Percentiles rank a stretch among this genome's conserved stretches.
These are phyloP conservation scores for Suillus hirtellus DNA, from an alignment of 768 basidiomycete genomes.

Conservation along the genomic window DNA sequence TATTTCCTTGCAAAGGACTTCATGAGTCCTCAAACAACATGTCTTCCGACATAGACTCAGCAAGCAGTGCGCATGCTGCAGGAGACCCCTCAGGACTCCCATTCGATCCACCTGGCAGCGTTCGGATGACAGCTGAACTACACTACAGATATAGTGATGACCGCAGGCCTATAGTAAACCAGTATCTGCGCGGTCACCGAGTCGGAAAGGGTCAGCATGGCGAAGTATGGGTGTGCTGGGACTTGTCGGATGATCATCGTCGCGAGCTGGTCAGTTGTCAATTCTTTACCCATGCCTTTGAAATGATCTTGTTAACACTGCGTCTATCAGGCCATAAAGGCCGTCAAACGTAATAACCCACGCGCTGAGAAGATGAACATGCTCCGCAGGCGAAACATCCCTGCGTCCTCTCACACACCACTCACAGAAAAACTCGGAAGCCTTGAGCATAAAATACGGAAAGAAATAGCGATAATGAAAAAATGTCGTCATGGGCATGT, in stretches of 20 bases:
- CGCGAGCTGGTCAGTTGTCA: conserved; percentile 45
- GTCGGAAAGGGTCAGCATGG: conserved; percentile 92
- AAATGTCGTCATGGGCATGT: conserved; percentile 90
- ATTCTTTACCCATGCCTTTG: conserved; percentile 11
- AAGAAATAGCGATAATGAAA: conserved; percentile 99
- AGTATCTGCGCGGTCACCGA: conserved; percentile 74
- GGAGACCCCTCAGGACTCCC: conserved; percentile 32
- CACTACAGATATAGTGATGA: conserved; percentile 41
- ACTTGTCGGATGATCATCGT: conserved; percentile 43
- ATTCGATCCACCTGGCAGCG: conserved; percentile 43
- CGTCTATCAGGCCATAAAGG: conserved; percentile 70
- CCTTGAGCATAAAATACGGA: conserved; percentile 81
- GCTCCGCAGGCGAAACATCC: conserved; percentile 49
- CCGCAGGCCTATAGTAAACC: conserved; percentile 67
- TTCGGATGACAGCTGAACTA: conserved; percentile 50
- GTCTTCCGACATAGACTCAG: conserved; percentile 26
- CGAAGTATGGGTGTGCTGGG: conserved; percentile 75
- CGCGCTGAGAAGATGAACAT: conserved; percentile 63
- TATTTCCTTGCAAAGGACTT: conserved; percentile 15
- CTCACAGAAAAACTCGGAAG: conserved; percentile 70
- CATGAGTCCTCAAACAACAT: conserved; percentile 31
- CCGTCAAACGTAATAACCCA: conserved; percentile 69
- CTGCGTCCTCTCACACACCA: conserved; percentile 46
- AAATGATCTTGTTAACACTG: conserved; percentile 8
- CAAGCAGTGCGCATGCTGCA: conserved; percentile 32